Evolutionary conservation across 371 early-diverging fungal genomes (phyloP).

Genomic region (Conidiobolus coronatus): DNA sequence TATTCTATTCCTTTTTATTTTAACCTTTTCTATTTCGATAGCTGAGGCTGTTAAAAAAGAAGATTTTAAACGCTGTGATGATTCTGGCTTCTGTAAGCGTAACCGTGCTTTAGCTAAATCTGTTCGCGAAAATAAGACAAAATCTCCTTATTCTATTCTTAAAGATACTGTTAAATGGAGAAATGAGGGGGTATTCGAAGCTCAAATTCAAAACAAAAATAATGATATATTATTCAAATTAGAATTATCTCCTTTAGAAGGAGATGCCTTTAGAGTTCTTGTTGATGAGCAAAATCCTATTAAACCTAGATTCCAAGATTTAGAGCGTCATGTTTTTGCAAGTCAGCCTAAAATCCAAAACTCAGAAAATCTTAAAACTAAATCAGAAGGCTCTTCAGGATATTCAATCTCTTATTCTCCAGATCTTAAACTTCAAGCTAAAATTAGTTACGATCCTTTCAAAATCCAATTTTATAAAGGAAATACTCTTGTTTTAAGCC

Average conservation of each 20-base stretch:
- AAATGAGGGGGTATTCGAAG: constrained; percentile 21
- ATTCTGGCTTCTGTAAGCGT: constrained; percentile 73
- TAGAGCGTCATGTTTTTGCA: constrained; percentile 28
- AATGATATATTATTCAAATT: constrained; percentile 14
- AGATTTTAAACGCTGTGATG: constrained; percentile 78
- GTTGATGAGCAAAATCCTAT: constrained; percentile 42
- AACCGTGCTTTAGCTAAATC: constrained; percentile 68
- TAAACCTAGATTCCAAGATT: constrained; percentile 42
- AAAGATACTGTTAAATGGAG: constrained; percentile 20
- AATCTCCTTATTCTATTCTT: constrained; percentile 36
- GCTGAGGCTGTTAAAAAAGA: constrained; percentile 29
- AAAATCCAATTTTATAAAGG: constrained; percentile 35
- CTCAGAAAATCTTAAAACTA: constrained; percentile 6
- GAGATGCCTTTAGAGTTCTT: constrained; percentile 23
- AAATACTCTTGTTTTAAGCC: constrained; percentile 27
- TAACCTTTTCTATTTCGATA: too few relatives aligned
- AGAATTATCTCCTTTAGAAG: not conserved
- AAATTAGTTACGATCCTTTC: constrained; percentile 28
- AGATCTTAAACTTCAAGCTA: not conserved
- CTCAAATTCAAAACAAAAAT: constrained; percentile 27
- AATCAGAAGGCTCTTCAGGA: constrained; percentile 9
- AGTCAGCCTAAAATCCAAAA: constrained; percentile 11
- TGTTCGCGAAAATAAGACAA: constrained; percentile 12
- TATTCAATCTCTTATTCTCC: constrained; percentile 1
- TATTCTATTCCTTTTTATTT: too few relatives aligned